Evolutionary conservation across 176 grass and related monocot species (phyloP), one percentile per base, ranked within the genome.

Genomic region (Oropetium thomaeum): DNA sequence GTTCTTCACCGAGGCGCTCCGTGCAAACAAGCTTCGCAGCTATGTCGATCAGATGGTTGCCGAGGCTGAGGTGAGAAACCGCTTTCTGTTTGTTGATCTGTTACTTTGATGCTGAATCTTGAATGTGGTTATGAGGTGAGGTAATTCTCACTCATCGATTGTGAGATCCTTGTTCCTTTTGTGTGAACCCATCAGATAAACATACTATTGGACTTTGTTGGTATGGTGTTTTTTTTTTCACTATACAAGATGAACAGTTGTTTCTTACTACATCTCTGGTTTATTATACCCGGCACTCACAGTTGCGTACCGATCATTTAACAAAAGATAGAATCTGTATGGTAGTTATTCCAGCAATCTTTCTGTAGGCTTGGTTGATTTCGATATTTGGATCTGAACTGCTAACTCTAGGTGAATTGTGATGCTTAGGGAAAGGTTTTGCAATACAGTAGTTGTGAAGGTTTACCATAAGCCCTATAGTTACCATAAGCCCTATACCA

Each of bases 1-100:
- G 71, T 89, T 97, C 84, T 93, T 98, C 63, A 94, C 95, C 0
- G 96, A 98, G 76, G 81, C 91, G 20, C 86, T 98, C 29, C 81
- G 84, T 27, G 79, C 77, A 3, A 92, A 64, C 63, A 98, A 94
- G 81, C 86, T 98, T 19, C 83, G 78, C 62, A 82, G 95, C 65
- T 98, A 98, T 13, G 95, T 94, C 7, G 84, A 86, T 51, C 84
- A 90, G 63, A 90, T 98, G 95, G 95, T 98, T 79, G 13, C 44
- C 1, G 95, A 98, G 53, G 84, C 86, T 2, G 91, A 94, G 95
- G 94, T 97, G 44, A 91, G 48, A 25, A 25, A 20, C 68, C 12
- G 5, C 17, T 67, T 35, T 23, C 42, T 11, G 3, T 79, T 32
- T 38, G 25, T 34, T 78, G 22, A 22, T 75, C 34, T 67, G 31